A percentile compares a stretch with the other conserved stretches of the same genome.
Conservation (phyloP, 2,329 filamentous ascomycete genomes). For the Blastomyces gilchristii region DNA sequence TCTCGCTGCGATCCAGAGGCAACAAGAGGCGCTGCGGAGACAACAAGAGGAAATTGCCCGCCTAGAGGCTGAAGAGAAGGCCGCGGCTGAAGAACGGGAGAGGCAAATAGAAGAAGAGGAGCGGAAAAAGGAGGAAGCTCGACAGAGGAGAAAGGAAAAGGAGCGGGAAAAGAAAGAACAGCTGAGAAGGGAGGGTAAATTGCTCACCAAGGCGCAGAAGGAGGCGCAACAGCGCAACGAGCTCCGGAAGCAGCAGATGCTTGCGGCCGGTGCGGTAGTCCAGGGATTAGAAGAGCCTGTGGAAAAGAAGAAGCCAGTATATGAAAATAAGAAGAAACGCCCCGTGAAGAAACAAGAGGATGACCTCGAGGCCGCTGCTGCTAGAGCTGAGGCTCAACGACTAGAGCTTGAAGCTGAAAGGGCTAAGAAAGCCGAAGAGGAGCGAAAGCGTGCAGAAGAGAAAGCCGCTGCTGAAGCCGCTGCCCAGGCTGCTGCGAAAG, state of each 20-base stretch:
- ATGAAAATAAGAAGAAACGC: conserved; percentile 58
- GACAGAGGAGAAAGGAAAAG: conserved; percentile 40
- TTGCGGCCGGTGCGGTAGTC: conserved; percentile 39
- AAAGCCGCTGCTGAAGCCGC: conserved; percentile 61
- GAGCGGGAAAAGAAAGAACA: conserved; percentile 44
- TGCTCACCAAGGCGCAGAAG: conserved; percentile 41
- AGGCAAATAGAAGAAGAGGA: conserved; percentile 37
- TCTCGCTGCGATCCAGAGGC: conserved; percentile 41
- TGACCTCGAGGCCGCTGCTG: conserved; percentile 42
- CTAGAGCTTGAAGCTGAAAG: conserved; percentile 46
- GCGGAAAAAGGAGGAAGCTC: conserved; percentile 37
- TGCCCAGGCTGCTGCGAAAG: conserved; percentile 69
- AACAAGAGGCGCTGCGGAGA: conserved; percentile 37
- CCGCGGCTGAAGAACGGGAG: conserved; percentile 31
- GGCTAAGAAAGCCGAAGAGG: conserved; percentile 41
- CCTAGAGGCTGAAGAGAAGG: conserved; percentile 31
- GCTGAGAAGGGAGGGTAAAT: conserved; percentile 39
- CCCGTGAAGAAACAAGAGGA: conserved; percentile 56
- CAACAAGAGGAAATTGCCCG: conserved; percentile 39
- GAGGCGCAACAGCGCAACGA: conserved; percentile 40
- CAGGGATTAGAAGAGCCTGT: conserved; percentile 41
- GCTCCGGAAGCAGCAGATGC: conserved; percentile 40
- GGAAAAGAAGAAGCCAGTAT: conserved; percentile 65
- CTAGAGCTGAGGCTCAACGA: conserved; percentile 36
- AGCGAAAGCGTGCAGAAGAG: conserved; percentile 52